Base-by-base conservation (phyloP, 83 land plant species). In the Picea abies region DNA sequence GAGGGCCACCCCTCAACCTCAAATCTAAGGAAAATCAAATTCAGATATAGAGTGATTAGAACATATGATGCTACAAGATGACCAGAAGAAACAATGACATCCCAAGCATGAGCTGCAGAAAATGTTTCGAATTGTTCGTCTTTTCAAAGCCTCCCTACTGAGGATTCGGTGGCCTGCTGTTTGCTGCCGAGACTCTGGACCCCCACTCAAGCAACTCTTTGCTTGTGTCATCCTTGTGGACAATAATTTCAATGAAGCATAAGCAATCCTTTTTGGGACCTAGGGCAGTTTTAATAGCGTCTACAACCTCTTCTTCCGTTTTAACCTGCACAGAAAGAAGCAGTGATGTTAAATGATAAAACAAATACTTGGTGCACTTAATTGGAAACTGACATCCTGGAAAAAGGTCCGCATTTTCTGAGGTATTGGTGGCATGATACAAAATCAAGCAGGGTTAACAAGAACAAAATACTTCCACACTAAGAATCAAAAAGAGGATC, bases 151-250 rank as follows among this genome's bases (percentile, higher is more conserved):
- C 49, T 71, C 77, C 44, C 86, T 87, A 90, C 83, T 89, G 90
- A 25, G 93, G 93, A 78, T 94, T 94, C 10, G 95, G 95, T 66
- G 96, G 92, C 26, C 96, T 87, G 73, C 92, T 66, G 83, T 94
- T 94, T 39, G 95, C 95, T 23, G 94, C 76, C 8, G 91, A 76
- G 29, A 93, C 92, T 22, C 96, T 84, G 12, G 95, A 91, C 25
- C 96, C 95, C 97, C 95, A 94, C 64, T 93, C 97, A 56, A 94
- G 89, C 60, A 94, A 84, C 81, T 94, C 96, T 81, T 88, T 94
- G 87, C 96, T 94, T 19, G 96, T 94, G 82, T 94, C 97, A 81
- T 94, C 96, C 80, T 90, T 94, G 85, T 94, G 96, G n/a, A 88
- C 83, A 47, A 88, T 82, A 8, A 90, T 86, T 82, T 94, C 97